phyloP scores from a whole-genome alignment of 2,329 filamentous ascomycete genomes.

The Talaromyces sp. region DNA sequence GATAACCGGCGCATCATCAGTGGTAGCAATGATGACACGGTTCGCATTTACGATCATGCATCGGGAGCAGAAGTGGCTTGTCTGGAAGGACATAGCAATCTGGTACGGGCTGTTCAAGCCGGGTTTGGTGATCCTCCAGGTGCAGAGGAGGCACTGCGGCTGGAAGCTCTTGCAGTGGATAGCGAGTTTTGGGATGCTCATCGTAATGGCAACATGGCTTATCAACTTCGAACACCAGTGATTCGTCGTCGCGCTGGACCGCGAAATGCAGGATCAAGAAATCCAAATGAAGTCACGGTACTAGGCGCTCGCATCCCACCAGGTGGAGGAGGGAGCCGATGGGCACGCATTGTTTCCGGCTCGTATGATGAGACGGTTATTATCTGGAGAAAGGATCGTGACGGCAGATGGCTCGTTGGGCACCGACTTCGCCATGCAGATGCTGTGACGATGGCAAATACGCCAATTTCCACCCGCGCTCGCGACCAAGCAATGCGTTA shows the following conservation, averaged over 20 bases:
- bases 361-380: slow-evolving; percentile 96
- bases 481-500: slow-evolving; percentile 13
- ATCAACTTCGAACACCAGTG: slow-evolving; percentile 35
- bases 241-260: background rate
- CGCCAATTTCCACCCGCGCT: slow-evolving; percentile 4
- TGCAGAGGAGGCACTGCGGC: slow-evolving; percentile 67
- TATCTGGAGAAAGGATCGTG: slow-evolving; percentile 82
- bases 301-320: slow-evolving; percentile 83
- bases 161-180: slow-evolving; percentile 69
- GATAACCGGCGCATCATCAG: slow-evolving; percentile 91
- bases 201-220: slow-evolving; percentile 40
- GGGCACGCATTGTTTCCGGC: slow-evolving; percentile 92
- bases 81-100: slow-evolving; percentile 70
- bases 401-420: slow-evolving; percentile 76
- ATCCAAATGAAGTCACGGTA: slow-evolving; percentile 67
- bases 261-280: slow-evolving; percentile 64
- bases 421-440: slow-evolving; percentile 65
- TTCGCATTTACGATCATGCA: slow-evolving; percentile 86
- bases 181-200: slow-evolving; percentile 62
- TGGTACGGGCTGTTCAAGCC: slow-evolving; percentile 92
- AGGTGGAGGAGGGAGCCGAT: slow-evolving; percentile 81
- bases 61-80: slow-evolving; percentile 86
- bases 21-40: slow-evolving; percentile 91
- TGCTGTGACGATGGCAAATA: slow-evolving; percentile 37
- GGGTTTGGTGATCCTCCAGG: slow-evolving; percentile 86